phyloP scores from a whole-genome alignment of 805 yeast species.

The Monosporozyma aerobia region DNA sequence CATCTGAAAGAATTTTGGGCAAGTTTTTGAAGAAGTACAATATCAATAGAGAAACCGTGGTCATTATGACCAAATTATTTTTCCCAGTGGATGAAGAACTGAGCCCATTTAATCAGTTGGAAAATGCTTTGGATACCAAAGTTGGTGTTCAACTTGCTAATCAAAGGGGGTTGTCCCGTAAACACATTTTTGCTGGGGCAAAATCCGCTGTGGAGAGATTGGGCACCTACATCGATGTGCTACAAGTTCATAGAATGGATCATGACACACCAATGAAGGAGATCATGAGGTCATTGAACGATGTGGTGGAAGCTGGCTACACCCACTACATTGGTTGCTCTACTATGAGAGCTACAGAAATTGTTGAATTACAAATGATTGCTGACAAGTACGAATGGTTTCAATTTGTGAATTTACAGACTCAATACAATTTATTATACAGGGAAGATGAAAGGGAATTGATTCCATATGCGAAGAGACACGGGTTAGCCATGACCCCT shows the following conservation, averaged over 20 bases:
- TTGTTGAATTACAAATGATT: neutral
- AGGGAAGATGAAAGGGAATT: constrained; percentile 59
- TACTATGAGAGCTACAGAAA: constrained; percentile 40
- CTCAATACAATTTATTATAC: constrained; percentile 44
- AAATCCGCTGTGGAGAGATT: constrained; percentile 34
- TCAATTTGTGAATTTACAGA: constrained; percentile 53
- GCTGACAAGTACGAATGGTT: constrained; percentile 45
- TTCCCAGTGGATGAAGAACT: constrained; percentile 25
- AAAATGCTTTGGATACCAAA: neutral
- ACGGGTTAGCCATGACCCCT: constrained; percentile 50
- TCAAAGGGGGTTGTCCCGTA: constrained; percentile 35
- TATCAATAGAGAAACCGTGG: constrained; percentile 45
- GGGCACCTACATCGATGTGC: constrained; percentile 30
- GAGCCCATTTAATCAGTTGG: neutral
- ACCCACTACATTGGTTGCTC: constrained; percentile 56
- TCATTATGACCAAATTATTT: constrained; percentile 42
- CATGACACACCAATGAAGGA: constrained; percentile 40
- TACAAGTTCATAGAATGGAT: constrained; percentile 42
- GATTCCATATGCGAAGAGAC: constrained; percentile 43
- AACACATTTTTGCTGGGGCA: constrained; percentile 39
- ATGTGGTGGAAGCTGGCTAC: constrained; percentile 40
- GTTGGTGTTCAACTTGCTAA: constrained; percentile 14
- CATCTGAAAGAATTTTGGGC: constrained; percentile 41
- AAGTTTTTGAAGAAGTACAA: constrained; percentile 43
- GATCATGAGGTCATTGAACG: constrained; percentile 48